Conservation (phyloP, 768 basidiomycete species). For the Coprinellus aureogranulatus region DNA sequence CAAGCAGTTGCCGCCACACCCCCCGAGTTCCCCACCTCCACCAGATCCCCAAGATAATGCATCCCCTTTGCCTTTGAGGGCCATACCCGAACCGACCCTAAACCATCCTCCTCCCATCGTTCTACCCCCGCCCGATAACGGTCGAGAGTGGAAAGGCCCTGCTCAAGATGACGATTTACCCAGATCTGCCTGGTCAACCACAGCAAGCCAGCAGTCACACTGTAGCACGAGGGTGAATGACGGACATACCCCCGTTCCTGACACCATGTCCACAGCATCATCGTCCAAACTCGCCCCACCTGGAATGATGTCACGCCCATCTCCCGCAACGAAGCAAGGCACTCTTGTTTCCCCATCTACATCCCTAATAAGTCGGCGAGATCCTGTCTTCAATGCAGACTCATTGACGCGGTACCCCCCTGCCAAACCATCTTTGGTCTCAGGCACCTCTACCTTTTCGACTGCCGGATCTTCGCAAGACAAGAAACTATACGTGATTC, state of each 20-base stretch:
- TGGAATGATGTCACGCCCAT: not conserved
- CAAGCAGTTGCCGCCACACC: constrained; percentile 10
- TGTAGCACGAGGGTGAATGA: constrained; percentile 9
- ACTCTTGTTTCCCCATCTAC: not conserved
- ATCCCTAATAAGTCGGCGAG: constrained; percentile 1
- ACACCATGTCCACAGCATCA: not conserved
- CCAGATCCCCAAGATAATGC: not conserved
- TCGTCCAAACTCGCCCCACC: not conserved
- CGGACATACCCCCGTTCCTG: constrained; percentile 7
- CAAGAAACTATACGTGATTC: not conserved
- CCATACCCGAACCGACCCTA: too few species aligned
- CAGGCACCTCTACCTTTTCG: not conserved
- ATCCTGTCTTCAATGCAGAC: not conserved
- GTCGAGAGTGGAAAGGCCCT: not conserved
- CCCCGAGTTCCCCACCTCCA: constrained; percentile 1
- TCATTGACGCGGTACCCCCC: not conserved
- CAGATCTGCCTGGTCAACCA: not conserved
- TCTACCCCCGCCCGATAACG: not conserved
- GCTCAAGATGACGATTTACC: not conserved
- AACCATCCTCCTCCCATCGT: too few species aligned
- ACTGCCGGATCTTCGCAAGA: not conserved
- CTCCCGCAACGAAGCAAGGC: not conserved
- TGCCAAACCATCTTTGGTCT: not conserved
- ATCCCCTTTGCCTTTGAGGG: too few species aligned
- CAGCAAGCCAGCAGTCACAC: constrained; percentile 7